Evolutionary conservation across 2,329 filamentous ascomycete genomes (phyloP).

Genomic region (Parascedosporium putredinis): DNA sequence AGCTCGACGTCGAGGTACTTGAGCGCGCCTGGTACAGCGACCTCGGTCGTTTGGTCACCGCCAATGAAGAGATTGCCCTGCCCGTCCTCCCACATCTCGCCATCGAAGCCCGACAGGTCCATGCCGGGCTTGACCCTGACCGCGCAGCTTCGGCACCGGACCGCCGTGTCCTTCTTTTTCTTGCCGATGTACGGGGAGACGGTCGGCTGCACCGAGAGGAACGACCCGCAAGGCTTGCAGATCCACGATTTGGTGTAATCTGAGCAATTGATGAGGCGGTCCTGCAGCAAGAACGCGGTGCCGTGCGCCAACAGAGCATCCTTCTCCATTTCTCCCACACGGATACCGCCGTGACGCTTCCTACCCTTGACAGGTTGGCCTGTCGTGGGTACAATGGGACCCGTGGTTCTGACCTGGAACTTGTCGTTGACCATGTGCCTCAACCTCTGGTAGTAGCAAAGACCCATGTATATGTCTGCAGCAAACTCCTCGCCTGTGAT

Average conservation of each 20-base stretch:
- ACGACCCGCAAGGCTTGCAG: conserved; percentile 80
- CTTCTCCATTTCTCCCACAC: conserved; percentile 98
- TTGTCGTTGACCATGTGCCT: conserved; percentile 99
- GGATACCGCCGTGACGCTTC: conserved; percentile 94
- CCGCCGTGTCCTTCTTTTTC: conserved; percentile 56
- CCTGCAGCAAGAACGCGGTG: conserved; percentile 87
- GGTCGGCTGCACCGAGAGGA: conserved; percentile 76
- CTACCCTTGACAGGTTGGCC: conserved; percentile 96
- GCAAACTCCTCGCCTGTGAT: conserved; percentile 91
- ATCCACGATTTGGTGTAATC: conserved; percentile 87
- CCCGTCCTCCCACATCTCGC: conserved; percentile 88
- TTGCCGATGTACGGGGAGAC: conserved; percentile 55
- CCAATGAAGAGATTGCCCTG: conserved; percentile 75
- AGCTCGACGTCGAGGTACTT: conserved; percentile 92
- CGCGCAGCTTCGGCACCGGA: conserved; percentile 74
- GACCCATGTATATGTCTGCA: conserved; percentile 91
- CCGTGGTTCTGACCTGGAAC: conserved; percentile 94
- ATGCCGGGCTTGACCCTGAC: conserved; percentile 45
- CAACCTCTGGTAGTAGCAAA: conserved; percentile 96
- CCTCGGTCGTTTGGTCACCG: conserved; percentile 80
- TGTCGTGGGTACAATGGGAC: conserved; percentile 79
- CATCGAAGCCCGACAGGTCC: conserved; percentile 45
- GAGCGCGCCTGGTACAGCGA: conserved; percentile 86
- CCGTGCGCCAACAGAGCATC: conserved; percentile 92
- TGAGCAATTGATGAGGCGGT: conserved; percentile 92